Base-by-base conservation (phyloP, 2,329 filamentous ascomycete genomes). In the Ilyonectria mors-panacis region DNA sequence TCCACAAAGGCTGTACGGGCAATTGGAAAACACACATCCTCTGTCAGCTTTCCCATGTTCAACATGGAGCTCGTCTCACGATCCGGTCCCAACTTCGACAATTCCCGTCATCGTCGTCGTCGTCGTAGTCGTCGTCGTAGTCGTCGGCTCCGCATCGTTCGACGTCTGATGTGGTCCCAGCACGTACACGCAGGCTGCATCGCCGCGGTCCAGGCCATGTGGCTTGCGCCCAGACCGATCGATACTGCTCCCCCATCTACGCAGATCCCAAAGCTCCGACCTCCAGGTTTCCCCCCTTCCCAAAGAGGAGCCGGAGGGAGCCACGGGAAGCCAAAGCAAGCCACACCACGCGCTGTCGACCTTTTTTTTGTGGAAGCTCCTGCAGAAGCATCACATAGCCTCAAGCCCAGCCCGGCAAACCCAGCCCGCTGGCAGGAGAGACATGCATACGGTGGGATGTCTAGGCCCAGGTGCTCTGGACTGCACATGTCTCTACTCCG, bases 141-240 rank as follows among this genome's bases (percentile, higher is more conserved):
- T 39, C 15, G 59, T 28, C 21, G 44, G 68, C 53, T 58, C 66
- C 62, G 45, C 63, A 74, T 73, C 50, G 65, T 63, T 73, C 61
- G 66, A 73, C 64, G 67, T 67, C 51, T 62, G 50, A 59, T 53
- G 21, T 45, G 59, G n/a, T 30, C 50, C 57, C 37, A 45, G 48
- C 50, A 51, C 26, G 26, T 26, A 26, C 44, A 61, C 47, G 39
- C 48, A 65, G 55, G 58, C 39, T 65, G 57, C 66, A 51, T 59
- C 30, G 53, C 39, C 30, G 67, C 58, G 61, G 72, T 70, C 72
- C 56, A 71, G 70, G 62, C 69, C 65, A 65, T 50, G 69, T 74
- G 69, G 69, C 70, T 66, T 60, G 39, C 62, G 68, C 59, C 70
- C 56, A 74, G 72, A 74, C 72, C 61, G 59, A 71, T 73, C 71